Base-by-base conservation (phyloP, 176 grass and related monocot species). In the Triticum dicoccoides region DNA sequence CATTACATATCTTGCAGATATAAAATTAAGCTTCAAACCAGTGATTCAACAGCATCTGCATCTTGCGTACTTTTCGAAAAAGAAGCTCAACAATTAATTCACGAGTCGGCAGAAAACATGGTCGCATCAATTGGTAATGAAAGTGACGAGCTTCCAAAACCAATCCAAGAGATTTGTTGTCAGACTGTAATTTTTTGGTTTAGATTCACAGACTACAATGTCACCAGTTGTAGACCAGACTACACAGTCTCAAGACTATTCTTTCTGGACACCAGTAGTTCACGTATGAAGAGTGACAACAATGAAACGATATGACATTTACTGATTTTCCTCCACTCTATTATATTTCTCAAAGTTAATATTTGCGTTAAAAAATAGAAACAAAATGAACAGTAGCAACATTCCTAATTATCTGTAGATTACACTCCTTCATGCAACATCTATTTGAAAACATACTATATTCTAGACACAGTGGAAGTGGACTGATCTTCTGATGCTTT, bases 191-290 rank as follows among this genome's bases (percentile, higher is more conserved):
- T 37, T 37, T 37, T 37, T 37, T 6, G 6, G 35, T 37, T 37
- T 37, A 37, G 35, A 37, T 37, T 37, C 5, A 37, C 35, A 37
- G 35, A 37, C 35, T 37, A 37, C 35, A 37, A 37, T 37, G 6
- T 37, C 35, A 37, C 35, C 35, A 37, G 29, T 68, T 51, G 45
- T 1, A 20, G 17, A 49, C 44, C 25, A 2, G 29, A 82, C n/a
- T 82, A 82, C 45, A 82, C 29, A 13, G 64, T 82, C 35, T 82
- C 80, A 13, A 47, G 61, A 7, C 4, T 67, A 21, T 67, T 80
- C 65, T 2, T 44, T 47, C 42, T 9, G 33, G 41, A 21, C 25
- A 69, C 49, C 18, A 4, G 4, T 2, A 65, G 10, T 78, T 37
- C 30, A 78, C 3, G 0, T 35, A 78, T 10, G 0, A 3, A 37